Conservation (phyloP, 129 eudicot species). For the Flaveria robusta region DNA sequence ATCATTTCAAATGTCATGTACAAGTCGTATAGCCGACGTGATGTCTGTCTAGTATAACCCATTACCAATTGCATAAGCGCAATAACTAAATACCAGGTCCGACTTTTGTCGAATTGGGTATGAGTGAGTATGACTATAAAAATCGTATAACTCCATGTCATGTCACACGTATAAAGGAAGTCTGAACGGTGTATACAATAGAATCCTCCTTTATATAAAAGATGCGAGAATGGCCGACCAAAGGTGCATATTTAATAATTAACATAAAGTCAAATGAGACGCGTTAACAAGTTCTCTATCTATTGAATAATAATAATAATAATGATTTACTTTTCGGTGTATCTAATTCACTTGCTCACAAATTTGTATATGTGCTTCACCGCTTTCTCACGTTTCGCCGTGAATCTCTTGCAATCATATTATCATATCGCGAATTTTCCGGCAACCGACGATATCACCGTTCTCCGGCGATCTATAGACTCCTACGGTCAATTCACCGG, state of each 20-base stretch:
- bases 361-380: neutral
- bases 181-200: too few relatives aligned
- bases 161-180: too few relatives aligned
- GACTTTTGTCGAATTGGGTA: too few relatives aligned
- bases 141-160: too few relatives aligned
- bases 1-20: too few relatives aligned
- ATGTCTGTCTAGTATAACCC: too few relatives aligned
- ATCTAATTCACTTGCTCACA: neutral
- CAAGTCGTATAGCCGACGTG: too few relatives aligned
- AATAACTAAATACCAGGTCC: too few relatives aligned
- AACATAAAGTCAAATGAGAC: neutral
- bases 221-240: neutral
- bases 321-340: neutral
- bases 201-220: too few relatives aligned
- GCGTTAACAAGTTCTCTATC: neutral
- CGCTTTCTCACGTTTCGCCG: constrained; percentile 1
- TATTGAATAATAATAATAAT: too few relatives aligned
- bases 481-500: constrained; percentile 7
- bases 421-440: constrained; percentile 26
- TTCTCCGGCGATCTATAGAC: constrained; percentile 12
- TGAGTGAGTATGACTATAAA: too few relatives aligned
- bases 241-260: neutral
- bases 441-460: constrained; percentile 19
- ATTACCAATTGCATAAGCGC: too few relatives aligned
- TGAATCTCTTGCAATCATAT: constrained; percentile 5